These are phyloP conservation scores for Sophora flavescens DNA, from an alignment of 306 rosid species.

Conservation along the genomic window DNA sequence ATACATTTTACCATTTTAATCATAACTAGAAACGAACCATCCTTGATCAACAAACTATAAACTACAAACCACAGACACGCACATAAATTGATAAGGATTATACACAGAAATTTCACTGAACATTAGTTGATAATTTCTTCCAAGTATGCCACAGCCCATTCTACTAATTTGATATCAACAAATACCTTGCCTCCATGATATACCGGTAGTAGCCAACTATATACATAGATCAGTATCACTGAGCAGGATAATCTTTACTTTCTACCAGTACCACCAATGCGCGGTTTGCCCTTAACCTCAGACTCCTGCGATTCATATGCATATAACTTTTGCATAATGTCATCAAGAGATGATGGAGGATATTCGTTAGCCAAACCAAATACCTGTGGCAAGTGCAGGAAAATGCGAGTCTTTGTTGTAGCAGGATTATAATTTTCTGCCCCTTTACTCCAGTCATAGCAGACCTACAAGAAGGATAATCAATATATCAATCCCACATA, in stretches of 20 bases:
- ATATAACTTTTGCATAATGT: conserved; percentile 14
- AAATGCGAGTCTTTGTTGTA: conserved; percentile 77
- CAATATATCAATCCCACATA: conserved; percentile 13
- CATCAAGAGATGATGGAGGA: conserved; percentile 29
- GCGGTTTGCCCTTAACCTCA: conserved; percentile 70
- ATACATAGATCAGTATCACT: conserved; percentile 17
- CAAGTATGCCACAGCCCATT: conserved; percentile 13
- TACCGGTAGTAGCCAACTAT: conserved; percentile 21
- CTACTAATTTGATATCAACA: conserved; percentile 33
- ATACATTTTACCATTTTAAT: neutral
- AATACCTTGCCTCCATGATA: conserved; percentile 6
- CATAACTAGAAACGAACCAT: neutral
- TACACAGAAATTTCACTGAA: neutral
- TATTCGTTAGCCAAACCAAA: conserved; percentile 19
- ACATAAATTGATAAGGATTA: neutral
- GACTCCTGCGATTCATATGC: conserved; percentile 53
- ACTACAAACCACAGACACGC: conserved; percentile 6
- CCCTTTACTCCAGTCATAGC: conserved; percentile 99
- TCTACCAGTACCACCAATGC: conserved; percentile 57
- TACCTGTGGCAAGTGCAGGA: conserved; percentile 93
- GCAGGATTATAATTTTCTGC: conserved; percentile 96
- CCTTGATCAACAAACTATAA: conserved; percentile 22
- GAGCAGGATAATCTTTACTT: conserved; percentile 46
- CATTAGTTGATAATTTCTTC: conserved; percentile 25
- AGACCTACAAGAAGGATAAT: conserved; percentile 59